Conservation (phyloP, 208 protist genomes). For the Acanthamoeba royreba region DNA sequence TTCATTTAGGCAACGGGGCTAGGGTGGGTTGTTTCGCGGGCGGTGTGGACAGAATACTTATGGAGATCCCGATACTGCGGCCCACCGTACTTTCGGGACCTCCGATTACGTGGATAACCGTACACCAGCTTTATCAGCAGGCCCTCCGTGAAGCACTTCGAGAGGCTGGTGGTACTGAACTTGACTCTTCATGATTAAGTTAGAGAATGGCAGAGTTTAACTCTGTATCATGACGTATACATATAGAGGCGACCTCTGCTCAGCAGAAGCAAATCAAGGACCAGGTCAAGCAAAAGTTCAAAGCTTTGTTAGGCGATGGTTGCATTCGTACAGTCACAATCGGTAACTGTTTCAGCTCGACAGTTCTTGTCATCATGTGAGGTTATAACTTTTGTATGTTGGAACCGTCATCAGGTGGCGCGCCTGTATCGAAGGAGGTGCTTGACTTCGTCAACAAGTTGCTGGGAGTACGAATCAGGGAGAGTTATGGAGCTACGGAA, state of each 20-base stretch:
- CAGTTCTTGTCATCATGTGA: background rate
- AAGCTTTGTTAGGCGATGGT: background rate
- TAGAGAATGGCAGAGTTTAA: too few relatives aligned
- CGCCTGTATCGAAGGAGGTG: background rate
- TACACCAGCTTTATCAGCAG: background rate
- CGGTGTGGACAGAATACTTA: background rate
- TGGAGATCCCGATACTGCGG: background rate
- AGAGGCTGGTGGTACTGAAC: background rate
- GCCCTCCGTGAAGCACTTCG: background rate
- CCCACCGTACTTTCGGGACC: background rate
- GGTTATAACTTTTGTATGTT: too few relatives aligned
- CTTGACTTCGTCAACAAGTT: background rate
- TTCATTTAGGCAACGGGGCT: background rate
- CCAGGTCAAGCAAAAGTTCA: background rate
- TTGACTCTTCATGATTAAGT: background rate
- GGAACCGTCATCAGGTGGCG: background rate
- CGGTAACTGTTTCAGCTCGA: background rate
- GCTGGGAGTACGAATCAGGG: background rate
- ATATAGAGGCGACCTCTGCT: too few relatives aligned
- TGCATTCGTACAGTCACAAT: background rate
- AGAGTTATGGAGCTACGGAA: background rate
- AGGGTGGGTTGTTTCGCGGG: background rate
- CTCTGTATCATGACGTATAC: too few relatives aligned
- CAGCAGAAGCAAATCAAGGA: background rate
- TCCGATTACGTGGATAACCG: background rate